Conservation (phyloP, 1,284 basidiomycete species). For the Tylopilus orsonianus region DNA sequence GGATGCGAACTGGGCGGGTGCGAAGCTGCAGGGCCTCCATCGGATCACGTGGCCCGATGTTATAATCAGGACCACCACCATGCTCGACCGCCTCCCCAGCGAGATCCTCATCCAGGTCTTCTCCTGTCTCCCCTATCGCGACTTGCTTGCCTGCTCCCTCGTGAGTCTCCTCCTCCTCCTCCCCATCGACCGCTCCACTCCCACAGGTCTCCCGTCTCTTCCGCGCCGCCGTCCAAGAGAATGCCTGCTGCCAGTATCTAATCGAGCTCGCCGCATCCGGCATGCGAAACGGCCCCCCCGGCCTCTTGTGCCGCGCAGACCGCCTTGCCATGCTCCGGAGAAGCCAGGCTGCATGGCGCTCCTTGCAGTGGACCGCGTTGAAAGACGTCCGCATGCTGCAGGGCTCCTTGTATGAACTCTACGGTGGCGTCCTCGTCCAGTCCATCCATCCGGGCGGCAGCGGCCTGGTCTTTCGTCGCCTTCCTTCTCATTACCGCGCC, state of each 20-base stretch:
- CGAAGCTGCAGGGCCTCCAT: conserved; percentile 7
- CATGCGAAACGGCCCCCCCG: conserved; percentile 45
- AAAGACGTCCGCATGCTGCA: conserved; percentile 39
- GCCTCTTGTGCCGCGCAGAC: conserved; percentile 31
- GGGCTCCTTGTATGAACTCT: conserved; percentile 55
- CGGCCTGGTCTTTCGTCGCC: conserved; percentile 44
- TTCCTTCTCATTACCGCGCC: conserved; percentile 48
- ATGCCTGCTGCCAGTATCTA: conserved; percentile 45
- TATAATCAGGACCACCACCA: neutral
- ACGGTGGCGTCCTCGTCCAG: conserved; percentile 58
- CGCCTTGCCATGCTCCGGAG: conserved; percentile 43
- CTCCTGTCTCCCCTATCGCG: conserved; percentile 33
- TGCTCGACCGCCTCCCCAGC: conserved; percentile 30
- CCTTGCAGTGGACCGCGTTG: conserved; percentile 40
- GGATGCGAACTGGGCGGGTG: conserved; percentile 10
- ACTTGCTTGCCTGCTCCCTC: conserved; percentile 40
- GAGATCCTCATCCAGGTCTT: conserved; percentile 39
- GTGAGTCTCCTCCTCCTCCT: conserved; percentile 13
- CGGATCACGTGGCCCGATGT: conserved; percentile 21
- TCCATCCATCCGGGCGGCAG: conserved; percentile 29
- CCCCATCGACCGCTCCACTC: neutral
- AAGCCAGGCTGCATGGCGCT: conserved; percentile 49
- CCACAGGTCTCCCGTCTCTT: conserved; percentile 48
- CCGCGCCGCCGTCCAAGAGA: conserved; percentile 37
- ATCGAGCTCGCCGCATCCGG: conserved; percentile 53